phyloP scores from a whole-genome alignment of 2,329 filamentous ascomycete species.

The Hypomyces perniciosus region DNA sequence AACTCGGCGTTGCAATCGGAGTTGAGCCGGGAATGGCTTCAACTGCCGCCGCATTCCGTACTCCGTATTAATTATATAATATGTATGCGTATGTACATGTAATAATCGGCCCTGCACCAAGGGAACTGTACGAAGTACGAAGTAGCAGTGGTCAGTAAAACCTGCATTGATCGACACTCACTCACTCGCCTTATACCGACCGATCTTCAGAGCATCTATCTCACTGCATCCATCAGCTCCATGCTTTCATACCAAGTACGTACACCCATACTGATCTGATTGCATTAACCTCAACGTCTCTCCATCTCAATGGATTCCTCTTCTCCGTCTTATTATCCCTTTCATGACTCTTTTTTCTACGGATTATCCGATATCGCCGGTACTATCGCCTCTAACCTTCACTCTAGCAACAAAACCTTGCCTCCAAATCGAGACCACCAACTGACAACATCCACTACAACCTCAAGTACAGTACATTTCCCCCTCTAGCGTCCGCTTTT shows the following conservation, averaged over 20 bases:
- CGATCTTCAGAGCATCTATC: too few relatives aligned
- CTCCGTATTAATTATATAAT: not conserved
- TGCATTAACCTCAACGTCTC: not conserved
- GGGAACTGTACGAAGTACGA: too few relatives aligned
- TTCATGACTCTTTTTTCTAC: too few relatives aligned
- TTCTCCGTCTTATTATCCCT: not conserved
- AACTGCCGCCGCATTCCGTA: slow-evolving; percentile 1
- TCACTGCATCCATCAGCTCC: too few relatives aligned
- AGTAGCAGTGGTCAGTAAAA: too few relatives aligned
- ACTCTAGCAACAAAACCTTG: not conserved
- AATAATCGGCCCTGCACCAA: too few relatives aligned
- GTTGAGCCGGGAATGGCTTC: slow-evolving; percentile 12
- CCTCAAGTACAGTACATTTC: not conserved
- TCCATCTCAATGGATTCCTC: not conserved
- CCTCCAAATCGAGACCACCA: not conserved
- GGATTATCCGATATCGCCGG: slow-evolving; percentile 6
- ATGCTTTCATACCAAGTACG: too few relatives aligned
- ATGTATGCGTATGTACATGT: not conserved
- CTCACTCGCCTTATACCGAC: too few relatives aligned
- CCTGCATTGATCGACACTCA: too few relatives aligned
- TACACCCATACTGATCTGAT: not conserved
- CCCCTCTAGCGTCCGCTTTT: not conserved
- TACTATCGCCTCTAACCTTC: not conserved
- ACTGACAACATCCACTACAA: not conserved
- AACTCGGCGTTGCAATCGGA: slow-evolving; percentile 13